Base-by-base conservation (phyloP, 495 filamentous ascomycete genomes). In the Talaromyces proteolyticus region DNA sequence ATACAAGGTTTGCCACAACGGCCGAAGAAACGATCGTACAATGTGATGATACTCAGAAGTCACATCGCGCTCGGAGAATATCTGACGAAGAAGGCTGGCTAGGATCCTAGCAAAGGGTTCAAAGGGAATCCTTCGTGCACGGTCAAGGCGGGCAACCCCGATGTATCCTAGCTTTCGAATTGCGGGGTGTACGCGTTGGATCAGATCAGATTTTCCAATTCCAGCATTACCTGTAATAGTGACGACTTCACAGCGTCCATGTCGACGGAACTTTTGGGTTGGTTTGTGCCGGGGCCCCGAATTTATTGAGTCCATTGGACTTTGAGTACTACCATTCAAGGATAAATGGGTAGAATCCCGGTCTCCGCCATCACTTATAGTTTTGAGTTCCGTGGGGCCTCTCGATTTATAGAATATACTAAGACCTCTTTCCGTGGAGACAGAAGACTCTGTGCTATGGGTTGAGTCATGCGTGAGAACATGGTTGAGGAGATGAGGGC, bases 21-120 rank as follows among this genome's bases (percentile, higher is more conserved):
- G 82, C 16, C 82, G 80, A 42, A 92, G 77, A 47, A 86, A 87
- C 18, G 78, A 72, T 49, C 88, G 82, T 16, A 96, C 65, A 43
- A 74, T 75, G 48, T 86, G 78, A 52, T 96, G 91, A 56, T 94
- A 93, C 3, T 86, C 77, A 0, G 87, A 94, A 2, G 83, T 82
- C 2, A 91, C 85, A 65, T 95, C 87, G 47, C 84, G 84, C 61
- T 96, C 90, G 0, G 89, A 91, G 69, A 92, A 95, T 6, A 94
- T 90, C 57, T 96, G 91, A 44, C 89, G 86, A 53, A 96, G 87
- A 4, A 95, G 69, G 36, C 86, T 91, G 5, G 87, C 87, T 52
- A 95, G 69, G 2, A 91, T 69, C 57, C 85, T 87, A 3, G 93
- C 74, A 36, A 95, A 78, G 0, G 90, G 88, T 23, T 90, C 89